phyloP scores from a whole-genome alignment of 2,329 filamentous ascomycete genomes.

The Emericellopsis cladophorae region DNA sequence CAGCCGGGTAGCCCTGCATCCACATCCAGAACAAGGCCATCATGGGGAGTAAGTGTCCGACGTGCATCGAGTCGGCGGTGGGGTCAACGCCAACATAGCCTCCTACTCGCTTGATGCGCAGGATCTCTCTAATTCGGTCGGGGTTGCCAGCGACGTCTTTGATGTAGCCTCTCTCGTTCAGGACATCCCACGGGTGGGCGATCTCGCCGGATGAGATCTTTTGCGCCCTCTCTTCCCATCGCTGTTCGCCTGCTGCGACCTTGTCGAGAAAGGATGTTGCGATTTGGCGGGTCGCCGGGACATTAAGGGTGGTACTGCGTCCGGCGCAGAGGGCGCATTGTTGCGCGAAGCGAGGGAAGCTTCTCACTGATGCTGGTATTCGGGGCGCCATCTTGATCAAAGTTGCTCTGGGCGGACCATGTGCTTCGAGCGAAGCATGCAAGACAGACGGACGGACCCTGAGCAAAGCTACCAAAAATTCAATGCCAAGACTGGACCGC shows the following conservation, averaged over 20 bases:
- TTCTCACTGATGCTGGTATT: not conserved
- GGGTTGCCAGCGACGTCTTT: constrained; percentile 58
- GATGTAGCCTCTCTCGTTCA: constrained; percentile 61
- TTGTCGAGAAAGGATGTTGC: constrained; percentile 30
- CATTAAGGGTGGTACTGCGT: not conserved
- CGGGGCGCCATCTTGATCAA: constrained; percentile 10
- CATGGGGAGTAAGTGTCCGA: constrained; percentile 68
- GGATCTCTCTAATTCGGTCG: constrained; percentile 44
- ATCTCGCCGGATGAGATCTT: constrained; percentile 35
- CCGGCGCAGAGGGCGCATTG: constrained; percentile 6
- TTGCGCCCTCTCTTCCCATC: constrained; percentile 35
- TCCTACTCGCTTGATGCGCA: constrained; percentile 54
- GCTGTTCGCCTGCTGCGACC: constrained; percentile 21
- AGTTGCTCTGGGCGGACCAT: constrained; percentile 4
- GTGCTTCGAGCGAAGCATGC: not conserved
- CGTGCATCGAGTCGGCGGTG: constrained; percentile 65
- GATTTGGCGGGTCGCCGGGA: constrained; percentile 9
- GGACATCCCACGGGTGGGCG: constrained; percentile 45
- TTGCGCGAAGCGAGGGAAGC: constrained; percentile 2
- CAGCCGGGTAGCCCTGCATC: constrained; percentile 56
- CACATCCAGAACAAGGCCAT: constrained; percentile 83
- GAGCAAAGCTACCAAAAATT: not conserved
- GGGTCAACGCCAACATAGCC: constrained; percentile 76
- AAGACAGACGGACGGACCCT: not conserved
- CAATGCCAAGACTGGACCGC: no score